Evolutionary conservation across 139 green algal species (phyloP).

Genomic region (Desmodesmus armatus): DNA sequence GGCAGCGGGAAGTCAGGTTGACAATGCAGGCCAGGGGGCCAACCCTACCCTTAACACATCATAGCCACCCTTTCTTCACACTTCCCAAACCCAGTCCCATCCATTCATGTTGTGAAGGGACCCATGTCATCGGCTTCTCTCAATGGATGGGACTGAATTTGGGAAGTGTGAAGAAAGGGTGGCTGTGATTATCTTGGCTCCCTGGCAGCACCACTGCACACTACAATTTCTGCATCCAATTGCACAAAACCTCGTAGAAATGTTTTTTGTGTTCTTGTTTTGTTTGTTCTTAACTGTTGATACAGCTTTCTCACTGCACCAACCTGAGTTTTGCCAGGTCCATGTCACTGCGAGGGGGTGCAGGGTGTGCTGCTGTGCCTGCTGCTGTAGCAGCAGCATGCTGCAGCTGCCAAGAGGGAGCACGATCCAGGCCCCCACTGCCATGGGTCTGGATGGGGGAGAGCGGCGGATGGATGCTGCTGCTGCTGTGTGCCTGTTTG

Average conservation of each 20-base stretch:
- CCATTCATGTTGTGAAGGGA: not conserved
- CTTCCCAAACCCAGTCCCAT: not conserved
- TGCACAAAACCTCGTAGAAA: not conserved
- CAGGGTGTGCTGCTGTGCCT: constrained; percentile 21
- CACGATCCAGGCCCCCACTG: not conserved
- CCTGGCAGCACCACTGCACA: not conserved
- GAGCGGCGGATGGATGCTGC: not conserved
- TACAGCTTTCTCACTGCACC: not conserved
- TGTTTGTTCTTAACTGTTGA: not conserved
- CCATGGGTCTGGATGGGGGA: not conserved
- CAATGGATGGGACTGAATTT: not conserved
- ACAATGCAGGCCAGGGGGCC: not conserved
- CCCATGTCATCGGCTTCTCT: not conserved
- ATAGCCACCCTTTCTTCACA: not conserved
- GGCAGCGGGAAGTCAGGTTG: too few species aligned
- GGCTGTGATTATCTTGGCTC: not conserved
- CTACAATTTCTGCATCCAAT: not conserved
- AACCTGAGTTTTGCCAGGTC: not conserved
- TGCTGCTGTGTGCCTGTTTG: constrained; percentile 5
- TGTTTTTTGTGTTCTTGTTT: not conserved
- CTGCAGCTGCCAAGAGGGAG: constrained; percentile 38
- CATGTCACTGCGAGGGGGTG: not conserved
- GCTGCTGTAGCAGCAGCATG: constrained; percentile 40
- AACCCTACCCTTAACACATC: not conserved
- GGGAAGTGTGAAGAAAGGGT: not conserved